Evolutionary conservation across 2,329 filamentous ascomycete species (phyloP), one percentile per base, ranked within the genome.

Genomic region (Berkeleyomyces rouxiae): DNA sequence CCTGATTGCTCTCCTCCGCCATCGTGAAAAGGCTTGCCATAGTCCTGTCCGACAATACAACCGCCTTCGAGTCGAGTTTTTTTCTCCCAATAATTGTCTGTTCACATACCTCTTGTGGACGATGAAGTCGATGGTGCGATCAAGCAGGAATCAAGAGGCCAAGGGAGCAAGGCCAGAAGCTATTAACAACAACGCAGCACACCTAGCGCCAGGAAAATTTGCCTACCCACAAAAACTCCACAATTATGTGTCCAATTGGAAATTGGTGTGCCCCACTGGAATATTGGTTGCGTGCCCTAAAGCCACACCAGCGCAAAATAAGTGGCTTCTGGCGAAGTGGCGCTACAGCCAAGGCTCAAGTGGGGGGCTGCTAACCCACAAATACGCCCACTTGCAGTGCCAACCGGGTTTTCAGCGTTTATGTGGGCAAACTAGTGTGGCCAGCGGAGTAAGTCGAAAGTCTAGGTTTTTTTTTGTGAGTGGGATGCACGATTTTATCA

Each of bases 1-100:
- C 58, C 69, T 75, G 82, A 85, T 84, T 85, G 79, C 79, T 81
- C 77, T 78, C 78, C 77, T 74, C 79, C 72, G 79, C 80, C 81
- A 79, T 79, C 72, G 73, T 75, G 71, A 75, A 72, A 74, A 72
- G 72, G 71, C 73, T 76, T 31, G 44, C 61, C 57, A 58, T 62
- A 39, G 55, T 62, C 63, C 60, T 64, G 63, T 64, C 63, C n/a
- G 57, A 58, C 46, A 58, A 44, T 36, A 16, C 57, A 57, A 64
- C 62, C 63, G 39, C 49, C 63, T 64, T 57, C 51, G 33, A 49
- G 53, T 49, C 65, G n/a, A 39, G 36, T 16, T 40, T 31, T 5
- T 33, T 6, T 51, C 23, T 23, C 23, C 23, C 9, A 53, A 58
- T 39, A 13, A 46, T 23, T 47, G 31, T 23, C 36, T 40, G 37